phyloP scores from a whole-genome alignment of 495 filamentous ascomycete species.

The Aspergillus hancockii region DNA sequence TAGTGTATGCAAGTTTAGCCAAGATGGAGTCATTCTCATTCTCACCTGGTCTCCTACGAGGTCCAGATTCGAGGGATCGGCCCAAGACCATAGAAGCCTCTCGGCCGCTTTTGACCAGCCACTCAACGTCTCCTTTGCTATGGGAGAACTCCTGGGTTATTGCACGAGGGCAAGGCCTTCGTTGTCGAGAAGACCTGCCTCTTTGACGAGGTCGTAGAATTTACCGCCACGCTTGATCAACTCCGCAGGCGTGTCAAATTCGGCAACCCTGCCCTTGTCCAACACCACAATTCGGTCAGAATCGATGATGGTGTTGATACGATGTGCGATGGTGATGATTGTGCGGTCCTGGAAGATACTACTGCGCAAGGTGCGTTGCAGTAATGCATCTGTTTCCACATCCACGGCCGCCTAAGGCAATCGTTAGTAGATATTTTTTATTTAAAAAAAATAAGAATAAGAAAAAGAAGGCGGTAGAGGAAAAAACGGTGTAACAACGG shows the following conservation, averaged over 20 bases:
- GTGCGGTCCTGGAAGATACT: conserved; percentile 80
- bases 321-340: conserved; percentile 96
- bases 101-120: conserved; percentile 3
- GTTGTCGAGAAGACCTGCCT: conserved; percentile 55
- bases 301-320: conserved; percentile 96
- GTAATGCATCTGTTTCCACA: conserved; percentile 87
- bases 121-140: conserved; percentile 6
- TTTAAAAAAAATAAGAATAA: conserved; percentile 2
- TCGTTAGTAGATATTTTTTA: conserved; percentile 8
- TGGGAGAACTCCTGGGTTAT: conserved; percentile 16
- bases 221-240: conserved; percentile 53
- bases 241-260: conserved; percentile 59
- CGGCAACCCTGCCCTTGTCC: conserved; percentile 62
- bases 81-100: conserved; percentile 4
- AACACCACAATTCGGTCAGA: conserved; percentile 89
- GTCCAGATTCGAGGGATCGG: conserved; percentile 10
- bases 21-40: conserved; percentile 5
- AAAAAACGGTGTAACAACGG: conserved; percentile 14
- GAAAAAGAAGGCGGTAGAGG: conserved; percentile 8
- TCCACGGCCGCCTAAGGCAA: conserved; percentile 77
- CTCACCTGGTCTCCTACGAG: background rate
- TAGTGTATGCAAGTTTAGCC: conserved; percentile 2
- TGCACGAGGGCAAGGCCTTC: conserved; percentile 36
- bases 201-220: conserved; percentile 59
- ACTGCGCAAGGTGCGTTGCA: conserved; percentile 59